Conservation (phyloP, 148 eudicot species). For the Vaccinium corymbosum region DNA sequence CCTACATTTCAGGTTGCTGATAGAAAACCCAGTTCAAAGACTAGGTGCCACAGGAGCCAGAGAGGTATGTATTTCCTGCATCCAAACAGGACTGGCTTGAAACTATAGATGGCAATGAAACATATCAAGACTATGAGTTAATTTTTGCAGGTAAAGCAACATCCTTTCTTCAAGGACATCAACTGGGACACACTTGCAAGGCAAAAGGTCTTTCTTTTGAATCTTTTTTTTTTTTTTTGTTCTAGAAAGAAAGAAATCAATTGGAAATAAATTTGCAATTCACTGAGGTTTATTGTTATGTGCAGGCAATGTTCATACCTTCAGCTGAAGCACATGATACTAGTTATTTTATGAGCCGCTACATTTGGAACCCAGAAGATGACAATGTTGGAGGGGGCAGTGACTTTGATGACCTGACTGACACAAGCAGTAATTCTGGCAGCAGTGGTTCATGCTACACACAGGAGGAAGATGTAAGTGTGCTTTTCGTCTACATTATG, state of each 20-base stretch:
- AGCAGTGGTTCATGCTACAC: slow-evolving; percentile 78
- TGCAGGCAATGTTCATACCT: slow-evolving; percentile 94
- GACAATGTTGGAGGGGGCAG: slow-evolving; percentile 78
- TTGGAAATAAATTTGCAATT: slow-evolving; percentile 10
- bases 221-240: background rate
- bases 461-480: slow-evolving; percentile 82
- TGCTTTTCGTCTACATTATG: background rate
- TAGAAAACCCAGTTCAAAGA: slow-evolving; percentile 90
- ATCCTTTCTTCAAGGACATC: slow-evolving; percentile 72
- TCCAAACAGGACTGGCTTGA: background rate
- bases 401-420: slow-evolving; percentile 84
- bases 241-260: background rate
- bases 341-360: slow-evolving; percentile 98
- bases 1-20: slow-evolving; percentile 58
- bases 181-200: slow-evolving; percentile 95
- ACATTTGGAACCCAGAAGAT: slow-evolving; percentile 94
- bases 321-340: slow-evolving; percentile 86
- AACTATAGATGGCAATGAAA: slow-evolving; percentile 10
- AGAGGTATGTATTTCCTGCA: slow-evolving; percentile 51
- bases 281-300: slow-evolving; percentile 10
- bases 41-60: slow-evolving; percentile 87
- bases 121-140: background rate
- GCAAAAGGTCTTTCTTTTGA: slow-evolving; percentile 63
- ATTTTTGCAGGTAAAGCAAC: slow-evolving; percentile 66
- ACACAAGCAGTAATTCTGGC: slow-evolving; percentile 64